phyloP scores from a whole-genome alignment of 805 yeast species.

The Nakazawaea ishiwadae region DNA sequence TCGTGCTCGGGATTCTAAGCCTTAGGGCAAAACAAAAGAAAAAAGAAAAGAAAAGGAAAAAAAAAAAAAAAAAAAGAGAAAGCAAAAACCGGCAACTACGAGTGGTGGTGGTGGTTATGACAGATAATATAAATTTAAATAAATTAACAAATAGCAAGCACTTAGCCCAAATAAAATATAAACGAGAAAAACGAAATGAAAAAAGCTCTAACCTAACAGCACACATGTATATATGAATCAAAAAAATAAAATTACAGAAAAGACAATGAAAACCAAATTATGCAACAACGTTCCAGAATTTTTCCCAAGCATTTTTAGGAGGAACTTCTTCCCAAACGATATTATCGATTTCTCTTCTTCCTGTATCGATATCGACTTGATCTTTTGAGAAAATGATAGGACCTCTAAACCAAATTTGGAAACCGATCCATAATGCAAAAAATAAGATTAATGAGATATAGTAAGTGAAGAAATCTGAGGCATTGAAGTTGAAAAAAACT shows the following conservation, averaged over 20 bases:
- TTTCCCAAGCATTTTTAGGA: constrained; percentile 51
- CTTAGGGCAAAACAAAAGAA: no score
- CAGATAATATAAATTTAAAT: no score
- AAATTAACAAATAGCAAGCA: no score
- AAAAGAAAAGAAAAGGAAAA: no score
- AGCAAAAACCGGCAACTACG: no score
- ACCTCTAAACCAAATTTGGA: constrained; percentile 48
- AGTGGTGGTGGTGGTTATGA: no score
- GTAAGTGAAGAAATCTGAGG: constrained; percentile 58
- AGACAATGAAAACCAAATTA: constrained; percentile 9
- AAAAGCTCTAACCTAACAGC: no score
- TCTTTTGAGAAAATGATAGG: constrained; percentile 42
- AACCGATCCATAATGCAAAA: constrained; percentile 46
- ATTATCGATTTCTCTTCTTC: constrained; percentile 59
- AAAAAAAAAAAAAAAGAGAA: no score
- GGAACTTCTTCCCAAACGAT: constrained; percentile 52
- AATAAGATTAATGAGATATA: constrained; percentile 67
- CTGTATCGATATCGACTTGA: constrained; percentile 67
- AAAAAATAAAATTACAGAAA: not conserved
- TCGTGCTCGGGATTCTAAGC: no score
- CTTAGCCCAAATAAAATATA: no score
- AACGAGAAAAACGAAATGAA: no score
- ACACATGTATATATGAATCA: no score
- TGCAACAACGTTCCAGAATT: constrained; percentile 43
- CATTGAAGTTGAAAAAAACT: constrained; percentile 53